Percentiles rank a stretch among this genome's conserved stretches.
These are phyloP conservation scores for Dactylellina cionopaga DNA, from an alignment of 2,329 filamentous ascomycete species.

Conservation along the genomic window DNA sequence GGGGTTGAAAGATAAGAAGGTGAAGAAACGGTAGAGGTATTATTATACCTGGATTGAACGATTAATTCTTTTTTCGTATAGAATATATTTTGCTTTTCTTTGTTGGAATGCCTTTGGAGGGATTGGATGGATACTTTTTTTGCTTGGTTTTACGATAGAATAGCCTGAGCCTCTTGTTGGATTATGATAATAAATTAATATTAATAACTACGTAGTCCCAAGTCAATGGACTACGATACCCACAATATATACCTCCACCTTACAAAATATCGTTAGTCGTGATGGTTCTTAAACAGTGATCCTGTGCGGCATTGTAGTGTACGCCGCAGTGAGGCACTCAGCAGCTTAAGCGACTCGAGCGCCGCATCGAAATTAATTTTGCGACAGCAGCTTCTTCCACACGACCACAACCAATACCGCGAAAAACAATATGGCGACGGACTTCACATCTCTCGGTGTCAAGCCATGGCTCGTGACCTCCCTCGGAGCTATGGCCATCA, in stretches of 20 bases:
- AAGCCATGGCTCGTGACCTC: slow-evolving; percentile 89
- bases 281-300: not conserved
- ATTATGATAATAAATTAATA: slow-evolving; percentile 24
- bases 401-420: not conserved
- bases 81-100: slow-evolving; percentile 4
- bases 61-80: not conserved
- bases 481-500: slow-evolving; percentile 80
- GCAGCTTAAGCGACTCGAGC: not conserved
- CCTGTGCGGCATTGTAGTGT: slow-evolving; percentile 7
- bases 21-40: slow-evolving; percentile 24
- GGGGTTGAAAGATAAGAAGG: slow-evolving; percentile 40
- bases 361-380: slow-evolving; percentile 34
- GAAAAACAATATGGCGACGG: slow-evolving; percentile 60
- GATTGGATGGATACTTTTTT: not conserved
- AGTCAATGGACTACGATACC: not conserved
- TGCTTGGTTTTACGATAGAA: slow-evolving; percentile 21
- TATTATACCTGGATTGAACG: not conserved
- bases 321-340: slow-evolving; percentile 23
- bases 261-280: not conserved
- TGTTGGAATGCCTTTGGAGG: not conserved
- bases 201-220: slow-evolving; percentile 16
- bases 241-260: not conserved
- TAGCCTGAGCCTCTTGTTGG: slow-evolving; percentile 8
- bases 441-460: slow-evolving; percentile 77
- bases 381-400: slow-evolving; percentile 22